These are phyloP conservation scores for Oryza glumipatula DNA, from an alignment of 176 grass and related monocot species.

Conservation along the genomic window DNA sequence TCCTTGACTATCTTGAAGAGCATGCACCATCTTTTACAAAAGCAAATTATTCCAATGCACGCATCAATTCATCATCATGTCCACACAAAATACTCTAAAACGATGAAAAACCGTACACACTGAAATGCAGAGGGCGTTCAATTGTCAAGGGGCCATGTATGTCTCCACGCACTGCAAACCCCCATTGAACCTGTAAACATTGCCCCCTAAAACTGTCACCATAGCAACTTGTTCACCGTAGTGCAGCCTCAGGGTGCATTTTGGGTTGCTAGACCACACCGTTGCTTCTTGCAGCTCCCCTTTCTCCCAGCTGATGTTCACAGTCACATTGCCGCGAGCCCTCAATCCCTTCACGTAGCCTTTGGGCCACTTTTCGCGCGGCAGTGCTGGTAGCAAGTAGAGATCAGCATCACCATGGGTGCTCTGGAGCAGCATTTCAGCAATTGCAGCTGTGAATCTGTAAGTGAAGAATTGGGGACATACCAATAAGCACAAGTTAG, in stretches of 20 bases:
- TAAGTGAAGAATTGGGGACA: background rate
- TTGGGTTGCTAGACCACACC: conserved; percentile 48
- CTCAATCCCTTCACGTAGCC: conserved; percentile 71
- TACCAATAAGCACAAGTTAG: background rate
- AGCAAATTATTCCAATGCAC: conserved; percentile 6
- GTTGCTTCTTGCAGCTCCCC: conserved; percentile 54
- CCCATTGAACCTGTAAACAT: conserved; percentile 62
- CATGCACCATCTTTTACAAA: no score
- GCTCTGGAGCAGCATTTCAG: conserved; percentile 89
- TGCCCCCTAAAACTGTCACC: conserved; percentile 40
- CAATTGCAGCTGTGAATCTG: conserved; percentile 70
- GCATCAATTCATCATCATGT: conserved; percentile 11
- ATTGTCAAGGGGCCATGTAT: conserved; percentile 35
- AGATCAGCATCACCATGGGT: conserved; percentile 48
- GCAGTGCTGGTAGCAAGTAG: conserved; percentile 71
- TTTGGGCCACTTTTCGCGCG: conserved; percentile 59
- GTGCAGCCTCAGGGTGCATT: conserved; percentile 45
- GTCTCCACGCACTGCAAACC: conserved; percentile 56
- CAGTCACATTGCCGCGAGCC: conserved; percentile 47
- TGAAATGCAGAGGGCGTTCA: conserved; percentile 6
- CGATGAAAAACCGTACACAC: background rate
- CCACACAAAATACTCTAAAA: background rate
- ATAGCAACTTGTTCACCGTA: conserved; percentile 32
- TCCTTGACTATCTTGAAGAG: no score
- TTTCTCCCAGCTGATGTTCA: conserved; percentile 70